phyloP scores from a whole-genome alignment of 2,329 filamentous ascomycete genomes.

The Talaromyces sp. region DNA sequence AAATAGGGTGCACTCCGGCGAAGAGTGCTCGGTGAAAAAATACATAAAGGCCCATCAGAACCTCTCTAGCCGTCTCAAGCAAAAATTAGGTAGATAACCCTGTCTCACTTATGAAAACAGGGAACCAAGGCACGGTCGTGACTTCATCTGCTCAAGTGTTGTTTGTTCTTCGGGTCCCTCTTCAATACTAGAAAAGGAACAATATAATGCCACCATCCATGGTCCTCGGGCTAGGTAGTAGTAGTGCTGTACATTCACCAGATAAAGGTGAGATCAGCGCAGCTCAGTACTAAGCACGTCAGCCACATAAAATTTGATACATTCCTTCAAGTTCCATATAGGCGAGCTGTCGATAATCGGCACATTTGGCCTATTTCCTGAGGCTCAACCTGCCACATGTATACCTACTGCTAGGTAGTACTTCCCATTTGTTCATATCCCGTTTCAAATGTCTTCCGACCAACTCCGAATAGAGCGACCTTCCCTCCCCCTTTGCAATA shows the following conservation, averaged over 20 bases:
- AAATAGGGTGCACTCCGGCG: background rate
- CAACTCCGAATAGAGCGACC: slow-evolving; percentile 34
- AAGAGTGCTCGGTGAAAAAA: background rate
- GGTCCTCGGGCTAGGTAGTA: too few species aligned
- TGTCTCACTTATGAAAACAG: background rate
- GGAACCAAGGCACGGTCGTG: background rate
- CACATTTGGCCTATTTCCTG: slow-evolving; percentile 4
- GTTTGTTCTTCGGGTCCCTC: background rate
- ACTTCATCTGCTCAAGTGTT: background rate
- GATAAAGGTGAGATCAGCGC: too few species aligned
- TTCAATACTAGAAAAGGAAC: background rate
- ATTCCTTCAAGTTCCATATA: background rate
- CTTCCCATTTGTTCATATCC: slow-evolving; percentile 29
- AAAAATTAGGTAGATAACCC: background rate
- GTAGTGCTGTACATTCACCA: too few species aligned
- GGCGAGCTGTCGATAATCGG: background rate
- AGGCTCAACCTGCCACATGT: slow-evolving; percentile 25
- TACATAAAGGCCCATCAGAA: background rate
- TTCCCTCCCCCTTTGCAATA: slow-evolving; percentile 42
- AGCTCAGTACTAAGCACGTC: background rate
- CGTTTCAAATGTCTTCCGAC: slow-evolving; percentile 15
- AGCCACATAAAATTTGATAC: background rate
- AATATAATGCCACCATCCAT: background rate
- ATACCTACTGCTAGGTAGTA: too few species aligned
- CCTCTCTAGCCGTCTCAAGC: background rate